phyloP scores from a whole-genome alignment of 108 stramenopile species.

The Cylindrotheca closterium region DNA sequence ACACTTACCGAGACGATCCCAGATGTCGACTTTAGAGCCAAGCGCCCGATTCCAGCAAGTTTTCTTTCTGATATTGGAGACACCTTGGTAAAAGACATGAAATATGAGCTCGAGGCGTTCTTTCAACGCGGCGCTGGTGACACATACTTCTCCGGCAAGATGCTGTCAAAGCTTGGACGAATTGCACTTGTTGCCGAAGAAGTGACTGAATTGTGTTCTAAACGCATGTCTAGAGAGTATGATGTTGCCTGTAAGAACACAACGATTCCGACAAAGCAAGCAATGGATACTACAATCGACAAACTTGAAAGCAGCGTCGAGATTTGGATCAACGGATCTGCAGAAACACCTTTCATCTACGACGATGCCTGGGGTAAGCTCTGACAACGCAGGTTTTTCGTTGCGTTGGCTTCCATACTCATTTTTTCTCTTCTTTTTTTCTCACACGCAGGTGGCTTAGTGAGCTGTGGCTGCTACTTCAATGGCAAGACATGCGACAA shows the following conservation, averaged over 20 bases:
- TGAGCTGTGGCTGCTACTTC: slow-evolving; percentile 88
- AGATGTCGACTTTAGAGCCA: slow-evolving; percentile 50
- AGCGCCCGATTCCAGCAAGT: slow-evolving; percentile 48
- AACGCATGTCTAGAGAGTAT: slow-evolving; percentile 20
- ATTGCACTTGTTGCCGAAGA: slow-evolving; percentile 84
- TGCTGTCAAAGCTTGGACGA: slow-evolving; percentile 89
- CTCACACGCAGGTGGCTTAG: slow-evolving; percentile 83
- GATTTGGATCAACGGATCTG: slow-evolving; percentile 92
- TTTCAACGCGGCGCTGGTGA: slow-evolving; percentile 89
- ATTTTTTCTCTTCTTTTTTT: neutral
- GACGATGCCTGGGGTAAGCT: slow-evolving; percentile 65
- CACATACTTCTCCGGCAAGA: slow-evolving; percentile 95
- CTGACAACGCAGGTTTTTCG: neutral
- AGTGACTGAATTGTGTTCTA: slow-evolving; percentile 53
- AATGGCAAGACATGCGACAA: slow-evolving; percentile 70
- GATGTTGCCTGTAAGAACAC: slow-evolving; percentile 40
- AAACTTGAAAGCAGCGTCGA: slow-evolving; percentile 62
- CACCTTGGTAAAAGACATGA: slow-evolving; percentile 51
- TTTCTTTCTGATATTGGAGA: slow-evolving; percentile 44
- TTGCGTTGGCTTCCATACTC: neutral
- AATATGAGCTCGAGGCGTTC: slow-evolving; percentile 67
- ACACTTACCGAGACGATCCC: slow-evolving; percentile 40
- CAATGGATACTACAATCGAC: slow-evolving; percentile 46
- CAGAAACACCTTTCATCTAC: slow-evolving; percentile 78
- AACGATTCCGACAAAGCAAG: slow-evolving; percentile 45